Evolutionary conservation across 78 protist species (phyloP), one percentile per base, ranked within the genome.

Genomic region (Trichosphaerium sp.): DNA sequence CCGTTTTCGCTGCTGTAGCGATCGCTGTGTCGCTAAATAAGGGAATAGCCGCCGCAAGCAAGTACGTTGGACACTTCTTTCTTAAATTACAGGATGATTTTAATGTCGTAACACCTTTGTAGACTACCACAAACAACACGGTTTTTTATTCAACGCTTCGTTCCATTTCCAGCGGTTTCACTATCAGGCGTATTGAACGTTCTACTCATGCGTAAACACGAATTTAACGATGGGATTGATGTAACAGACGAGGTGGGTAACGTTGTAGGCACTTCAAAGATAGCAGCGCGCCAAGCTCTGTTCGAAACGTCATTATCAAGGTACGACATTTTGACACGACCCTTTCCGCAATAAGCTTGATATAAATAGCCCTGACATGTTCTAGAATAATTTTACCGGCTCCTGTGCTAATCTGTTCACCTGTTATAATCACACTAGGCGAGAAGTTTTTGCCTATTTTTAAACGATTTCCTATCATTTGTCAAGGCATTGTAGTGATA

Each of bases 331-430:
- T 21, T 15, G 39, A 18, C 39, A 21, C n/a, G n/a, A 29, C n/a
- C 18, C 62, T 35, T 57, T 37, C 18, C n/a, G 21, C 18, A 21
- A 35, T 29, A 15, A 18, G 59, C 39, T 18, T 57, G 39, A 15
- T 21, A 18, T 57, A 18, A n/a, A n/a, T n/a, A n/a, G n/a, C n/a
- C n/a, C n/a, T n/a, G n/a, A n/a, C n/a, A n/a, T n/a, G n/a, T 7
- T 40, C 60, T 25, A 6, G 75, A 4, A 28, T 37, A 14, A 64
- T 69, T 35, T 26, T 68, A 15, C 84, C 75, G 6, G 56, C 61
- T 3, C 84, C 75, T 0, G 61, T 69, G 37, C 73, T 68, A 8
- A 44, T 69, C 18, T 18, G 51, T 12, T 77, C 75, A 0, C 76
- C 84, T 7, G 14, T 69, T 14, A 0, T 52, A 8, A 69, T 78